Conservation (phyloP, 371 early-diverging fungal genomes). For the Basidiobolus meristosporus region DNA sequence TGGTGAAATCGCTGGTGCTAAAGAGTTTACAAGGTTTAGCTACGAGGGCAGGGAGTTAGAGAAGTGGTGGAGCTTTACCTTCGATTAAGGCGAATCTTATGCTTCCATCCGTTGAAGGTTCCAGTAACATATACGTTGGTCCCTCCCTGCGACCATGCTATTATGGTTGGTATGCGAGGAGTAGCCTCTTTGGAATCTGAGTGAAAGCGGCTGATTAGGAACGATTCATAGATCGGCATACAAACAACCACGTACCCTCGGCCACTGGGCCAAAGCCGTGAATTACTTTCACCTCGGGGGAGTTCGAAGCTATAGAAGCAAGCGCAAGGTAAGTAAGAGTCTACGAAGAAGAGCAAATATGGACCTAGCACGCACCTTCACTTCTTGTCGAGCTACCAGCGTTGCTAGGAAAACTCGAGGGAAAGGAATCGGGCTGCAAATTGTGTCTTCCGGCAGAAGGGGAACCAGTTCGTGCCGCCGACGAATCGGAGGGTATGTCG, state of each 20-base stretch:
- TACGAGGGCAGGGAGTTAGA: not conserved
- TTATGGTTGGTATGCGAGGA: conserved; percentile 43
- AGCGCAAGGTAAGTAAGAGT: no score
- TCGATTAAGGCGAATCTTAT: conserved; percentile 59
- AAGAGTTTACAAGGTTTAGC: conserved; percentile 1
- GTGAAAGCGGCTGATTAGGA: not conserved
- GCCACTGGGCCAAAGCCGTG: not conserved
- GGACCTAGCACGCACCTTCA: not conserved
- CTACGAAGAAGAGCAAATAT: not conserved
- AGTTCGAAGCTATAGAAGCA: not conserved
- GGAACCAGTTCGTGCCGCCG: not conserved
- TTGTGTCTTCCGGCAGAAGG: not conserved
- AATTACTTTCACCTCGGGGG: not conserved
- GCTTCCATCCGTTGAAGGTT: conserved; percentile 94
- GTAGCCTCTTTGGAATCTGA: not conserved
- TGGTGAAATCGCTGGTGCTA: conserved; percentile 53
- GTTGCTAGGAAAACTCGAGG: conserved; percentile 1
- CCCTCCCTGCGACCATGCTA: conserved; percentile 82
- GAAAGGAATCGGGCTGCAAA: conserved; percentile 2
- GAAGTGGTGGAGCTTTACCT: conserved; percentile 1
- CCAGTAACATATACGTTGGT: conserved; percentile 81
- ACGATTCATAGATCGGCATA: not conserved
- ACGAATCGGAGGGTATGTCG: not conserved
- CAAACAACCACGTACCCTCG: not conserved
- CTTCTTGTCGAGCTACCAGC: not conserved